A percentile compares a stretch with the other conserved stretches of the same genome.
Evolutionary conservation across 371 early-diverging fungal species (phyloP).

Genomic region (Globomyces sp.): DNA sequence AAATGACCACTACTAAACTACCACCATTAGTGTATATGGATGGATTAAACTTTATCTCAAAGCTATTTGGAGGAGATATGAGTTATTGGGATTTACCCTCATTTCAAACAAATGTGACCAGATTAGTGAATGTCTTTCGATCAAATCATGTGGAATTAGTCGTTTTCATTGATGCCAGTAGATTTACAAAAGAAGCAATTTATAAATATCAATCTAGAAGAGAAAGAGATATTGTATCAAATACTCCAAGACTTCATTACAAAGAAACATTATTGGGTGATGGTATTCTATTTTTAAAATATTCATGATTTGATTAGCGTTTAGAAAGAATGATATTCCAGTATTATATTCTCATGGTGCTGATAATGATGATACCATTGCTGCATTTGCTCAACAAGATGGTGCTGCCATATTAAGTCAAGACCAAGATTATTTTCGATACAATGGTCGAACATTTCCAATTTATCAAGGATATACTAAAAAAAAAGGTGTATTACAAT

Average conservation of each 20-base stretch:
- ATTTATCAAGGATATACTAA: slow-evolving; percentile 13
- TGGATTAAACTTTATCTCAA: background rate
- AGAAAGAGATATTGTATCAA: background rate
- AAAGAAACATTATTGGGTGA: slow-evolving; percentile 6
- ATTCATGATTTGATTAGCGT: background rate
- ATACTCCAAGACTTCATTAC: too few relatives aligned
- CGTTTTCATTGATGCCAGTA: slow-evolving; percentile 19
- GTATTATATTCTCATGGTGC: slow-evolving; percentile 17
- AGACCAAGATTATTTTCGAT: slow-evolving; percentile 22
- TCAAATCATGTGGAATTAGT: background rate
- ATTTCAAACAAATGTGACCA: background rate
- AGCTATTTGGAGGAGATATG: background rate
- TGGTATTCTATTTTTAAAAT: too few relatives aligned
- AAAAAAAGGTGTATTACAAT: background rate
- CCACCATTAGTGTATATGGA: background rate
- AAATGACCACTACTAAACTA: too few relatives aligned
- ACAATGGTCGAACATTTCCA: background rate
- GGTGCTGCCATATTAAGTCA: slow-evolving; percentile 12
- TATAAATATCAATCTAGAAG: slow-evolving; percentile 9
- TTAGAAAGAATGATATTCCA: slow-evolving; percentile 8
- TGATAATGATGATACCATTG: slow-evolving; percentile 25
- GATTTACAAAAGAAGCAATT: slow-evolving; percentile 14
- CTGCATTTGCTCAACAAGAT: slow-evolving; percentile 16
- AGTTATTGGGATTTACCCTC: background rate
- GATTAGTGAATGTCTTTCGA: background rate